phyloP scores from a whole-genome alignment of 805 yeast species.

The Clavispora asparagi region DNA sequence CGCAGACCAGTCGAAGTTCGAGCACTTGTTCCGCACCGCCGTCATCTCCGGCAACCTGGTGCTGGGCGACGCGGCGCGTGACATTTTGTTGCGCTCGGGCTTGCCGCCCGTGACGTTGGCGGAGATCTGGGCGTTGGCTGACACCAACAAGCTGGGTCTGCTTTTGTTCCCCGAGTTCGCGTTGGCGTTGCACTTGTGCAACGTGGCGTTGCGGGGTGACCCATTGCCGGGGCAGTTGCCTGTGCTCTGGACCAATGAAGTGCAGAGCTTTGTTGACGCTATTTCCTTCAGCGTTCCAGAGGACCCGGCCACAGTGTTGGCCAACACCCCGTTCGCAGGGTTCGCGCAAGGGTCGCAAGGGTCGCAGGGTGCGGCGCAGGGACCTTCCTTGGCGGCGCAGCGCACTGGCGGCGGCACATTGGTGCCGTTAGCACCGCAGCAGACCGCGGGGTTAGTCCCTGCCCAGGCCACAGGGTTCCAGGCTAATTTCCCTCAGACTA shows the following conservation, averaged over 20 bases:
- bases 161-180: conserved; percentile 93
- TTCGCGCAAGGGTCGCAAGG: conserved; percentile 16
- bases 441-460: conserved; percentile 63
- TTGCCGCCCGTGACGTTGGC: conserved; percentile 71
- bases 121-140: conserved; percentile 88
- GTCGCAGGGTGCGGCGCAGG: conserved; percentile 14
- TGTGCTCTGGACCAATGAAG: conserved; percentile 71
- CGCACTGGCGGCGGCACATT: conserved; percentile 43
- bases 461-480: conserved; percentile 17
- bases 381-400: conserved; percentile 29
- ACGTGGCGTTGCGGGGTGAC: conserved; percentile 71
- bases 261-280: conserved; percentile 82
- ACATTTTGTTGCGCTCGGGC: conserved; percentile 74
- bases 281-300: conserved; percentile 77
- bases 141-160: conserved; percentile 78
- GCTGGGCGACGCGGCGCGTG: conserved; percentile 70
- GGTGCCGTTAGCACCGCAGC: conserved; percentile 55
- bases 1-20: conserved; percentile 82
- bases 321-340: conserved; percentile 41
- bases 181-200: conserved; percentile 82
- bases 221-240: conserved; percentile 72
- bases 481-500: conserved; percentile 6
- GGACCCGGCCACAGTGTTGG: conserved; percentile 35
- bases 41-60: conserved; percentile 68
- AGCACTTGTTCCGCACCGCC: conserved; percentile 73